Percentiles rank a stretch among this genome's conserved stretches.
Evolutionary conservation across 805 yeast species (phyloP).

Genomic region (Kodamaea leandrae): DNA sequence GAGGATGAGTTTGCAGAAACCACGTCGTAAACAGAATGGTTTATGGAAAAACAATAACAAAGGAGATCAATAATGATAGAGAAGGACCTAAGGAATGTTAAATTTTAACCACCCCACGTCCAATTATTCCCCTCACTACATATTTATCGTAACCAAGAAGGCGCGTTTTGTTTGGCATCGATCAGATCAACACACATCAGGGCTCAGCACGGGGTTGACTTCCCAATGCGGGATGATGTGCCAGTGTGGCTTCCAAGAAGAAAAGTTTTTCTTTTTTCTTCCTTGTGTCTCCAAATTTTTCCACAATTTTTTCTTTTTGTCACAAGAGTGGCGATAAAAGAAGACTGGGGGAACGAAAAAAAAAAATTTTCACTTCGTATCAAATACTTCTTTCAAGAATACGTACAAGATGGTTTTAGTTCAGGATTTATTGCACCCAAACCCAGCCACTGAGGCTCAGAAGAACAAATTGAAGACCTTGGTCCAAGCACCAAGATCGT

Average conservation of each 20-base stretch:
- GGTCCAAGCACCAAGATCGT: constrained; percentile 42
- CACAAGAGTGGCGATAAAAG: constrained; percentile 3
- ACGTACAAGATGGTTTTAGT: constrained; percentile 36
- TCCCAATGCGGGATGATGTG: background rate
- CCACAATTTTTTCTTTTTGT: background rate
- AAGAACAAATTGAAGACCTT: constrained; percentile 39
- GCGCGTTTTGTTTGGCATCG: no score
- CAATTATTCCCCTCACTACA: no score
- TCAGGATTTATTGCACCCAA: constrained; percentile 43
- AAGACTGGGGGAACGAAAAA: constrained; percentile 3
- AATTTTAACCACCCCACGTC: no score
- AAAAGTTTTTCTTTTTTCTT: background rate
- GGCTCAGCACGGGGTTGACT: no score
- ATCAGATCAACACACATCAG: no score
- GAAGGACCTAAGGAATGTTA: no score
- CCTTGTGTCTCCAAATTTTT: background rate
- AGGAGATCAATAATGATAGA: no score
- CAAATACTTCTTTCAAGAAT: background rate
- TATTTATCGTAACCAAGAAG: no score
- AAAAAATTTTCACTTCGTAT: constrained; percentile 1
- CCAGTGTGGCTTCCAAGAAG: background rate
- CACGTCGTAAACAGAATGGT: no score
- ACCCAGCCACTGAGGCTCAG: constrained; percentile 37
- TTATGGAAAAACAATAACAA: no score
- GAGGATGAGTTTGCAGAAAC: no score